Evolutionary conservation across 2,329 filamentous ascomycete species (phyloP).

Genomic region (Nothomitra cinnamomea): DNA sequence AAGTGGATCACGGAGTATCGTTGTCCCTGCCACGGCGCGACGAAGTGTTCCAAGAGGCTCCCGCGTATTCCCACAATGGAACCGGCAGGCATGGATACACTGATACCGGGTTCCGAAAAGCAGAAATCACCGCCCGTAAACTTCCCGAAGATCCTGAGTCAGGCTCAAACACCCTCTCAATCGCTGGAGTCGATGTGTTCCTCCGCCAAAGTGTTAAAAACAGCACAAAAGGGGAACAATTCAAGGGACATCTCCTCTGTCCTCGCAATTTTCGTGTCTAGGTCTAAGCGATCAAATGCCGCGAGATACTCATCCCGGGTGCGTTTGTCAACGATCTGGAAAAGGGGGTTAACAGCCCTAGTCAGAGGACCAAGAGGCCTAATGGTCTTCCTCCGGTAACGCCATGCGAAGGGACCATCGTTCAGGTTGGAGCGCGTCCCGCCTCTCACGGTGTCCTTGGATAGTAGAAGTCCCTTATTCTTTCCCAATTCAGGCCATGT

Average conservation of each 20-base stretch:
- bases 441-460: neutral
- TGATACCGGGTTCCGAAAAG: neutral
- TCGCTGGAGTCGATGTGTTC: neutral
- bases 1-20: neutral
- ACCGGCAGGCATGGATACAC: neutral
- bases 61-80: conserved; percentile 1
- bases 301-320: neutral
- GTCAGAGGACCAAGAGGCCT: neutral
- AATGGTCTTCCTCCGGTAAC: neutral
- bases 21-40: neutral
- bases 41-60: neutral
- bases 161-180: neutral
- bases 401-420: neutral
- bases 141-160: neutral
- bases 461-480: neutral
- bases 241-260: neutral
- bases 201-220: too few relatives aligned
- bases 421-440: neutral
- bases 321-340: neutral
- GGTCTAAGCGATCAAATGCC: neutral
- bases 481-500: neutral
- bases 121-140: neutral
- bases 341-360: neutral
- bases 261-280: neutral
- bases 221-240: neutral